Conservation (phyloP, 1,139 yeast genomes). For the Blastobotrys indianensis region DNA sequence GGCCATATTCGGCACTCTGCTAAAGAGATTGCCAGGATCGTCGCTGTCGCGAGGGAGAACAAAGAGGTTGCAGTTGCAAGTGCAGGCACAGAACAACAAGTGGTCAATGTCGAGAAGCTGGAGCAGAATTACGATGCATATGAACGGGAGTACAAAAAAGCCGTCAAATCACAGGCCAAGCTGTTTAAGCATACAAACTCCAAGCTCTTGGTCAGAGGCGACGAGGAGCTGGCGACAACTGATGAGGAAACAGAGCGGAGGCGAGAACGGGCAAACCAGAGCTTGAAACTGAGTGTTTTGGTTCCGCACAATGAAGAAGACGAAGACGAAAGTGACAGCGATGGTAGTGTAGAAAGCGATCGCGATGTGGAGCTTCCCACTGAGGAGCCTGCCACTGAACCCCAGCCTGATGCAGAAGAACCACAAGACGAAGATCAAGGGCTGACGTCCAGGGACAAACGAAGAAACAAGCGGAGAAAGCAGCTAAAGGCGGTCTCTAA, state of each 20-base stretch:
- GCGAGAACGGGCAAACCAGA: constrained; percentile 5
- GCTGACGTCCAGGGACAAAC: constrained; percentile 13
- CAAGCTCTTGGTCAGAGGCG: constrained; percentile 4
- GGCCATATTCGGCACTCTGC: constrained; percentile 56
- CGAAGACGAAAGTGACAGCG: neutral
- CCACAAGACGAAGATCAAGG: constrained; percentile 6
- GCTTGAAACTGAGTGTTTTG: neutral
- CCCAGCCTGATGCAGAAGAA: constrained; percentile 5
- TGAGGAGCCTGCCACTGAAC: neutral
- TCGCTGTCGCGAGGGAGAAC: constrained; percentile 30
- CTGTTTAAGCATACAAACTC: constrained; percentile 9
- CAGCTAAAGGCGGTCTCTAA: constrained; percentile 14
- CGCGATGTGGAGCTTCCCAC: constrained; percentile 1
- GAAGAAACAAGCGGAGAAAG: constrained; percentile 18
- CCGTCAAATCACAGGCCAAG: constrained; percentile 17
- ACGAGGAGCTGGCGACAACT: neutral
- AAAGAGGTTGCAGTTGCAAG: constrained; percentile 13
- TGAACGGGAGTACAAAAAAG: constrained; percentile 16
- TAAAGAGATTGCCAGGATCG: constrained; percentile 50
- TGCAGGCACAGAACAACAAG: neutral
- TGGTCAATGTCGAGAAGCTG: constrained; percentile 17
- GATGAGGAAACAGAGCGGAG: constrained; percentile 7
- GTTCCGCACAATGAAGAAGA: constrained; percentile 1
- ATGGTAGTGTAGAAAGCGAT: neutral
- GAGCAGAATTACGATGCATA: constrained; percentile 22